Percentiles rank a stretch among this genome's conserved stretches.
These are phyloP conservation scores for Coemansia sp. DNA, from an alignment of 192 early-diverging fungal genomes.

Conservation along the genomic window DNA sequence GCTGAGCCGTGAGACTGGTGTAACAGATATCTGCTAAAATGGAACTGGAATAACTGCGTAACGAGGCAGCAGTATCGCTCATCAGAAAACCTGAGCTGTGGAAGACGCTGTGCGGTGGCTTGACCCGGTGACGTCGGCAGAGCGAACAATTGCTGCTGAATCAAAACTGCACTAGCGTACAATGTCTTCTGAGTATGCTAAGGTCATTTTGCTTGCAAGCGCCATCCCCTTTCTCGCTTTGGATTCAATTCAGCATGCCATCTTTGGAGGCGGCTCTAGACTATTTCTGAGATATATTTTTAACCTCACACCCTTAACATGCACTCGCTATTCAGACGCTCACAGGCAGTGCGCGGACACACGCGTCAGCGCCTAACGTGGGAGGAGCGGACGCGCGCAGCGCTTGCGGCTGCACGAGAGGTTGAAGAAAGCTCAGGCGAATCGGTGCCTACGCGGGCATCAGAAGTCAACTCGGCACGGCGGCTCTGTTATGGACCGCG, in stretches of 20 bases:
- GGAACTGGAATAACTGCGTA: conserved; percentile 4
- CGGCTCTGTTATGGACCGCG: conserved; percentile 48
- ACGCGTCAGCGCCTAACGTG: conserved; percentile 38
- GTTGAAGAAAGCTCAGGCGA: conserved; percentile 48
- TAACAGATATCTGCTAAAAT: background rate
- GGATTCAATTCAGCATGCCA: background rate
- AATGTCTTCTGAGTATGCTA: background rate
- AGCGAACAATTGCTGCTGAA: background rate
- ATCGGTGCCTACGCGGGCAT: conserved; percentile 49
- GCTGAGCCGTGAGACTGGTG: background rate
- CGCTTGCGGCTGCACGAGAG: conserved; percentile 47
- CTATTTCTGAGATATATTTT: background rate
- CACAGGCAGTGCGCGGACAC: conserved; percentile 30
- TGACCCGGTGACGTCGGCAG: background rate
- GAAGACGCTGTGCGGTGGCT: background rate
- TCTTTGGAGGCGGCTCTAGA: background rate
- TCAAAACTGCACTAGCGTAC: background rate
- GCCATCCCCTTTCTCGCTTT: background rate
- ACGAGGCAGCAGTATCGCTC: conserved; percentile 2
- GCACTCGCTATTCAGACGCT: conserved; percentile 43
- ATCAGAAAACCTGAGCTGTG: background rate
- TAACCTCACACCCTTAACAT: conserved; percentile 7
- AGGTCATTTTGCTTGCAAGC: background rate
- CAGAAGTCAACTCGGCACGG: conserved; percentile 41
- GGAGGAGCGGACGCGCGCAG: conserved; percentile 46